Evolutionary conservation across 805 yeast species (phyloP).

Genomic region (Lipomyces yamanashiensis): DNA sequence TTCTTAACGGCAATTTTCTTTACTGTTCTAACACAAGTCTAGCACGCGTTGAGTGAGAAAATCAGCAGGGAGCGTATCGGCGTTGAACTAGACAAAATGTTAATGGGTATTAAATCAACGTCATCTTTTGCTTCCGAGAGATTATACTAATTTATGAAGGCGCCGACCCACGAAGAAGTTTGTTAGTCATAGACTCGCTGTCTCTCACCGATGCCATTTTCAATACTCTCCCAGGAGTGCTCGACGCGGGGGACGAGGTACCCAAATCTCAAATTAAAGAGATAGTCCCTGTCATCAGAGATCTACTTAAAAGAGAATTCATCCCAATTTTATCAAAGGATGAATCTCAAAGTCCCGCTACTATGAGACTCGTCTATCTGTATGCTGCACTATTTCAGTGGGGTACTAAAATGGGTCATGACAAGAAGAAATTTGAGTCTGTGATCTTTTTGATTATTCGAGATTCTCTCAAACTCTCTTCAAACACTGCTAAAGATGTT

Average conservation of each 20-base stretch:
- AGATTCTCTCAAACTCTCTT: slow-evolving; percentile 73
- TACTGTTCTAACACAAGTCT: not conserved
- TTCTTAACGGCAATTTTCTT: not conserved
- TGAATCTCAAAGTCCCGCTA: slow-evolving; percentile 21
- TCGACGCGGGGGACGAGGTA: not conserved
- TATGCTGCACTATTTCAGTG: slow-evolving; percentile 58
- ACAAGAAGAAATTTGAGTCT: slow-evolving; percentile 26
- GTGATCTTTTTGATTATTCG: slow-evolving; percentile 60
- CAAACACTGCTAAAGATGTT: slow-evolving; percentile 47
- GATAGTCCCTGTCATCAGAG: not conserved
- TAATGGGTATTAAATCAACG: slow-evolving; percentile 50
- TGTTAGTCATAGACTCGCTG: slow-evolving; percentile 33
- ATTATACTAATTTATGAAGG: slow-evolving; percentile 24
- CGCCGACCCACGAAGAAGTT: slow-evolving; percentile 34
- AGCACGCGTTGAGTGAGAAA: slow-evolving; percentile 62
- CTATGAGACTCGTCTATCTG: slow-evolving; percentile 52
- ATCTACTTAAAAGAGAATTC: not conserved
- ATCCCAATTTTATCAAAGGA: slow-evolving; percentile 17
- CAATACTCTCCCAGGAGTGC: slow-evolving; percentile 22
- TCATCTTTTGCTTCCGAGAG: not conserved
- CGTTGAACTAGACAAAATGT: slow-evolving; percentile 75
- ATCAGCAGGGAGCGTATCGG: slow-evolving; percentile 92
- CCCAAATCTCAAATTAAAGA: not conserved
- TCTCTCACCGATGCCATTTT: slow-evolving; percentile 30
- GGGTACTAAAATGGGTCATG: slow-evolving; percentile 40